phyloP scores from a whole-genome alignment of 192 early-diverging fungal genomes.

The Coemansia sp. region DNA sequence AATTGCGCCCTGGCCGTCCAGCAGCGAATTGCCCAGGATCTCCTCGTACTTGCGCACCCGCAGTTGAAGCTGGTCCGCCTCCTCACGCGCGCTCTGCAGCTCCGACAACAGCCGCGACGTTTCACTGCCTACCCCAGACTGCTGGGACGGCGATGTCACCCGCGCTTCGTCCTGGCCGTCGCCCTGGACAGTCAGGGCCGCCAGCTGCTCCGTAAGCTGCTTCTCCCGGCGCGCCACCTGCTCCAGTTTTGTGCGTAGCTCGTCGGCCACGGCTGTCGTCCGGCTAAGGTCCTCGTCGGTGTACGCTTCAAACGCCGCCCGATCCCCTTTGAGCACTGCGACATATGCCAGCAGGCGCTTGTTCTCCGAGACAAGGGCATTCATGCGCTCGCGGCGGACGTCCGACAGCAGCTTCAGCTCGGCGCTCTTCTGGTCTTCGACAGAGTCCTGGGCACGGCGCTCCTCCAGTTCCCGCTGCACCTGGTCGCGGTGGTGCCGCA shows the following conservation, averaged over 20 bases:
- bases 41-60: constrained; percentile 44
- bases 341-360: constrained; percentile 51
- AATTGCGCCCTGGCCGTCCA: constrained; percentile 20
- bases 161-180: constrained; percentile 19
- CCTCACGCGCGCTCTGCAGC: constrained; percentile 21
- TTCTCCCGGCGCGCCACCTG: constrained; percentile 46
- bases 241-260: constrained; percentile 48
- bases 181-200: constrained; percentile 25
- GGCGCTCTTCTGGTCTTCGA: constrained; percentile 41
- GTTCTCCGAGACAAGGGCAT: constrained; percentile 53
- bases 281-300: constrained; percentile 48
- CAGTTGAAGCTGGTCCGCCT: constrained; percentile 18
- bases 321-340: constrained; percentile 49
- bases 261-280: constrained; percentile 43
- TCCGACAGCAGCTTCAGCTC: constrained; percentile 49
- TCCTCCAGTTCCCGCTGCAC: constrained; percentile 48
- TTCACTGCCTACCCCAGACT: constrained; percentile 8
- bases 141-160: constrained; percentile 18
- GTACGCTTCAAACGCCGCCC: constrained; percentile 49
- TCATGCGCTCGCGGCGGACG: constrained; percentile 54
- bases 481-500: constrained; percentile 51
- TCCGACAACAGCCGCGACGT: constrained; percentile 18
- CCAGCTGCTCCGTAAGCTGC: constrained; percentile 44
- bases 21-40: constrained; percentile 20
- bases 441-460: constrained; percentile 35